Percentiles rank a stretch among this genome's conserved stretches.
These are phyloP conservation scores for Beauveria sp. DNA, from an alignment of 2,329 filamentous ascomycete species.

Conservation along the genomic window DNA sequence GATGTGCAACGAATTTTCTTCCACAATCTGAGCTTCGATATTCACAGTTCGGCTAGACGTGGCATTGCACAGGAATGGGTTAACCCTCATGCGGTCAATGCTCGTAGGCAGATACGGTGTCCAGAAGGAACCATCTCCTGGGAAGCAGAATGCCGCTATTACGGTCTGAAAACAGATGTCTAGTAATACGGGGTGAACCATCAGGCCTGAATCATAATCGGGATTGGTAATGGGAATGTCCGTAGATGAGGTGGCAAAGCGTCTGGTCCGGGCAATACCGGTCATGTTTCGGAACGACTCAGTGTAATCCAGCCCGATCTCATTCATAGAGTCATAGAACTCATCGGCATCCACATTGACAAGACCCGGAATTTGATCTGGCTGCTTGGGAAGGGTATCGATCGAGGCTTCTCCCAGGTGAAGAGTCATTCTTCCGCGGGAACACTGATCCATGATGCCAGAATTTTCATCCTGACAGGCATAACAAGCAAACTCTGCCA, in stretches of 20 bases:
- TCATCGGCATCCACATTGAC: too few relatives aligned
- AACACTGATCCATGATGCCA: too few relatives aligned
- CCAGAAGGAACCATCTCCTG: slow-evolving; percentile 26
- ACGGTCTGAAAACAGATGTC: slow-evolving; percentile 29
- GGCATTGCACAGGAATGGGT: slow-evolving; percentile 3
- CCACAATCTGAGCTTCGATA: background rate
- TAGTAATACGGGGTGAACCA: slow-evolving; percentile 27
- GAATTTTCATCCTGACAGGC: too few relatives aligned
- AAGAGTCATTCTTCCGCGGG: too few relatives aligned
- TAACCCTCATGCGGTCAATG: slow-evolving; percentile 17
- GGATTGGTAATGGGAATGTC: slow-evolving; percentile 8
- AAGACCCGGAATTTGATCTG: too few relatives aligned
- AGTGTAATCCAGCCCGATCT: too few relatives aligned
- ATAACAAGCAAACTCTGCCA: too few relatives aligned
- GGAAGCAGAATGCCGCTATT: slow-evolving; percentile 25
- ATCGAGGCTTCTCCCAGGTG: too few relatives aligned
- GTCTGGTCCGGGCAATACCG: too few relatives aligned
- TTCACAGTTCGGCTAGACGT: background rate
- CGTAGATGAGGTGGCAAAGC: background rate
- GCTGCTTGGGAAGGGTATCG: too few relatives aligned
- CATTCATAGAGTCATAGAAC: too few relatives aligned
- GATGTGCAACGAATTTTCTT: background rate
- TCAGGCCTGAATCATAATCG: background rate
- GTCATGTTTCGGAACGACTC: too few relatives aligned
- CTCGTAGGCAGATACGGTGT: slow-evolving; percentile 23